Evolutionary conservation across 495 filamentous ascomycete genomes (phyloP), one percentile per base, ranked within the genome.

Genomic region (Symbiotaphrina buchneri): DNA sequence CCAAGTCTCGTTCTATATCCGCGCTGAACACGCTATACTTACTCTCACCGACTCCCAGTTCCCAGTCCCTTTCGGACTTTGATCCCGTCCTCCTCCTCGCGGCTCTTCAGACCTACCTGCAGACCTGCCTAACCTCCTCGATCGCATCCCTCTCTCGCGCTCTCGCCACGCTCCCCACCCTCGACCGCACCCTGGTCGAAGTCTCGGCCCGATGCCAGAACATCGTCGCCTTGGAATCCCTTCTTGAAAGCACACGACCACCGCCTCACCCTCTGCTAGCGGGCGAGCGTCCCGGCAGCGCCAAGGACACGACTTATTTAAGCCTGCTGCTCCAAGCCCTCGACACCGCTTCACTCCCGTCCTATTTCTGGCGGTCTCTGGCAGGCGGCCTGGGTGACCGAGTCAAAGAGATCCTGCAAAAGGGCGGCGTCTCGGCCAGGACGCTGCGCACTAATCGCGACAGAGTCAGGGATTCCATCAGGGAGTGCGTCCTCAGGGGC

Each of bases 311-410:
- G 91, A 39, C 56, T n/a, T n/a, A n/a, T n/a, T n/a, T 93, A 2
- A 62, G 68, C 17, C 75, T 73, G 2, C 52, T 95, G 2, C 59
- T 92, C 23, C 50, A 58, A n/a, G 58, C 72, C 16, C 62, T 99
- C 11, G 87, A 99, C 47, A 92, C 83, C 0, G 65, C 75, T 0
- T 84, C 78, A 0, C 55, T 99, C 14, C 68, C 79, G 4, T 87
- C 79, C 0, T 84, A 81, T 41, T 97, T 90, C 55, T 95, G 85
- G 77, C 61, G 87, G 17, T 71, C 70, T 10, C 61, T 95, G 37
- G 87, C 87, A 0, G 69, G 74, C 0, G 70, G 66, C 23, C 63
- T 95, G 30, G 67, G 74, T 10, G 49, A 65, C 2, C 68, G 82
- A 6, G 80, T 92, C 1, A 68, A 77, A 42, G 84, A 95, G 37